These are phyloP conservation scores for Kwoniella sp. DNA, from an alignment of 768 basidiomycete species.

Conservation along the genomic window DNA sequence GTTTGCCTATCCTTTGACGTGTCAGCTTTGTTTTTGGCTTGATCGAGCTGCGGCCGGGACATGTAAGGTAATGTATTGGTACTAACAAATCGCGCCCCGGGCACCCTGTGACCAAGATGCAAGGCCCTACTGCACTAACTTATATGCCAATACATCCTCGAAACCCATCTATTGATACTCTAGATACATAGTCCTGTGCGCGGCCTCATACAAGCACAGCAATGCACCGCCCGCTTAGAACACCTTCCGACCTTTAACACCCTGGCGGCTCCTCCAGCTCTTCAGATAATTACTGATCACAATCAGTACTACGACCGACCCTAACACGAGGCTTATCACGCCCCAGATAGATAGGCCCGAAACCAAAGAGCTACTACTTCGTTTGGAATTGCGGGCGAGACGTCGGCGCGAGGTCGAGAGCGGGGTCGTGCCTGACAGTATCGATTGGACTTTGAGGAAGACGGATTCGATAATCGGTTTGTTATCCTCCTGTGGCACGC, in stretches of 20 bases:
- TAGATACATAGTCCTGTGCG: no score
- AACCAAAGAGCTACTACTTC: not conserved
- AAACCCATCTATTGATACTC: no score
- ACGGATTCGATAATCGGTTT: conserved; percentile 24
- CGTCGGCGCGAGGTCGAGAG: conserved; percentile 2
- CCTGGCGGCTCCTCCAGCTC: conserved; percentile 4
- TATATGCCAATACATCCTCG: no score
- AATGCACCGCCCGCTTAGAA: not conserved
- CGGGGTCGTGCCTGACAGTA: conserved; percentile 15
- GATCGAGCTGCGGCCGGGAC: no score
- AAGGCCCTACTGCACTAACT: no score
- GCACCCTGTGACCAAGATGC: no score
- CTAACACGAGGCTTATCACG: conserved; percentile 8
- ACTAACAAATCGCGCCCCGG: no score
- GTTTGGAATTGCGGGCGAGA: not conserved
- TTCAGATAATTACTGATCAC: conserved; percentile 8
- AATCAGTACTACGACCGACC: conserved; percentile 8
- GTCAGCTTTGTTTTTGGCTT: no score
- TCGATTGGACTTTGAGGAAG: conserved; percentile 18
- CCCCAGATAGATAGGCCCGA: not conserved
- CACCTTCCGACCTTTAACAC: conserved; percentile 2
- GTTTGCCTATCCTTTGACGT: no score
- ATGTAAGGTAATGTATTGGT: no score
- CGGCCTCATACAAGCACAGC: not conserved
- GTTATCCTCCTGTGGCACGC: conserved; percentile 17